phyloP scores from a whole-genome alignment of 2,329 filamentous ascomycete genomes.

The Tolypocladium endophyticum region DNA sequence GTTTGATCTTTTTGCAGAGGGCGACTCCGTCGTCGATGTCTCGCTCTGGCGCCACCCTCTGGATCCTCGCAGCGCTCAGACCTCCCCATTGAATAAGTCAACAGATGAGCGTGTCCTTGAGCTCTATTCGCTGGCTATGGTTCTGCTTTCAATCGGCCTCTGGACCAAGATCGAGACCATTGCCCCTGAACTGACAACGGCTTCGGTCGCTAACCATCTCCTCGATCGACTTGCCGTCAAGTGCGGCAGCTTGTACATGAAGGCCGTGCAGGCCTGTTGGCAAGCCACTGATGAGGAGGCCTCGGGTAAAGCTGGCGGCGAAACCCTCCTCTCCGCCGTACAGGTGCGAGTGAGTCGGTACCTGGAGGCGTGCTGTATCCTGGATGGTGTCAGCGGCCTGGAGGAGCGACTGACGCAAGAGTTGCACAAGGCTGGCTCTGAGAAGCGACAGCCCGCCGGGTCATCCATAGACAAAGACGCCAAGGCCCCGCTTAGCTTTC shows the following conservation, averaged over 20 bases:
- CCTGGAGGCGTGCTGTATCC: slow-evolving; percentile 48
- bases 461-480: not conserved
- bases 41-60: slow-evolving; percentile 49
- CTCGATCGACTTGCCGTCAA: slow-evolving; percentile 53
- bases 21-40: slow-evolving; percentile 5
- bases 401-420: slow-evolving; percentile 43
- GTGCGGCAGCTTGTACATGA: slow-evolving; percentile 66
- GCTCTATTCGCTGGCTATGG: slow-evolving; percentile 62
- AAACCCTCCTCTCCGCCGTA: slow-evolving; percentile 40
- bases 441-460: not conserved
- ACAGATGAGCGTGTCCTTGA: slow-evolving; percentile 52
- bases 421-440: slow-evolving; percentile 17
- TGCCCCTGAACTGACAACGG: slow-evolving; percentile 27
- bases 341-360: slow-evolving; percentile 47
- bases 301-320: slow-evolving; percentile 31
- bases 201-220: slow-evolving; percentile 49
- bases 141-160: slow-evolving; percentile 64
- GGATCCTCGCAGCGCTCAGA: slow-evolving; percentile 40
- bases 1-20: slow-evolving; percentile 56
- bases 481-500: not conserved
- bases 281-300: slow-evolving; percentile 56
- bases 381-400: slow-evolving; percentile 47
- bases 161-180: slow-evolving; percentile 58
- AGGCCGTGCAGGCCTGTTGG: slow-evolving; percentile 63
- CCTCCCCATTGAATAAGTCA: slow-evolving; percentile 36